Percentiles rank a stretch among this genome's conserved stretches.
Conservation (phyloP, 1,284 basidiomycete species). For the Ustilago bromivora region DNA sequence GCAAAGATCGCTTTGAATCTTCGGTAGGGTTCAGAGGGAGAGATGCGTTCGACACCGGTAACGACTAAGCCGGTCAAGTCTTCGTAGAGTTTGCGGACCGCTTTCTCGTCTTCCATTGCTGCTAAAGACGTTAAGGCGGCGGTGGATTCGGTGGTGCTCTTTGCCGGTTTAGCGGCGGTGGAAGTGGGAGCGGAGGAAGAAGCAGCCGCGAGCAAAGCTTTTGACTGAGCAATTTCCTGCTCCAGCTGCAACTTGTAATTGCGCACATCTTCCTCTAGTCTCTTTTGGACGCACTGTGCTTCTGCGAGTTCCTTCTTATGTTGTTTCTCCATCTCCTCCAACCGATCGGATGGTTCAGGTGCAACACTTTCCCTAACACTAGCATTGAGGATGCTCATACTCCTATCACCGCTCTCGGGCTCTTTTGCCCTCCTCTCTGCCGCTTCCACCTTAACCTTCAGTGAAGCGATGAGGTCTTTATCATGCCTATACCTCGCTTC, state of each 20-base stretch:
- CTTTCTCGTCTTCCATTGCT: slow-evolving; percentile 53
- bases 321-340: slow-evolving; percentile 42
- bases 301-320: slow-evolving; percentile 40
- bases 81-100: slow-evolving; percentile 66
- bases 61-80: slow-evolving; percentile 66
- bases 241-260: slow-evolving; percentile 50
- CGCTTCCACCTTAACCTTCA: slow-evolving; percentile 53
- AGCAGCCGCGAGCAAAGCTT: slow-evolving; percentile 31
- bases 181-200: slow-evolving; percentile 10
- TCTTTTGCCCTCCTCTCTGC: slow-evolving; percentile 42
- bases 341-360: slow-evolving; percentile 19
- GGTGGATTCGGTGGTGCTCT: not conserved
- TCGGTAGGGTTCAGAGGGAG: slow-evolving; percentile 17
- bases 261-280: slow-evolving; percentile 44
- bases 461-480: slow-evolving; percentile 42
- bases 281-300: slow-evolving; percentile 15
- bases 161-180: not conserved
- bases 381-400: slow-evolving; percentile 43
- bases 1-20: slow-evolving; percentile 62
- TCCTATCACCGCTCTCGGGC: slow-evolving; percentile 29
- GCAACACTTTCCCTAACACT: slow-evolving; percentile 37
- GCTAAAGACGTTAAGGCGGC: slow-evolving; percentile 24
- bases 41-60: slow-evolving; percentile 50
- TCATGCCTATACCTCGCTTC: slow-evolving; percentile 56
- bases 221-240: slow-evolving; percentile 47